A percentile compares a stretch with the other conserved stretches of the same genome.
phyloP scores from a whole-genome alignment of 2,329 filamentous ascomycete genomes.

The Pseudophaeomoniella oleicola region DNA sequence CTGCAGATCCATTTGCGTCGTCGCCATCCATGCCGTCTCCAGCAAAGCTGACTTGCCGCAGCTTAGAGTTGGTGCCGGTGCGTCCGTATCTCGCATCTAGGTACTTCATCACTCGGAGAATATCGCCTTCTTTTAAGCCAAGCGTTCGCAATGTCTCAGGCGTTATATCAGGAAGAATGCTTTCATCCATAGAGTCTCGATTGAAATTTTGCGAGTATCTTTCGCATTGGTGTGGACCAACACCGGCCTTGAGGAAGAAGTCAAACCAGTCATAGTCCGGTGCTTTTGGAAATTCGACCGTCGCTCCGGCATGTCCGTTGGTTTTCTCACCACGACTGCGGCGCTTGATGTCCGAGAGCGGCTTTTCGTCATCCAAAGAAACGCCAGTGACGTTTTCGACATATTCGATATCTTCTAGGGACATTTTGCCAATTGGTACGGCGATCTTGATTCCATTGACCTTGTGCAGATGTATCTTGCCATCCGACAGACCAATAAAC shows the following conservation, averaged over 20 bases:
- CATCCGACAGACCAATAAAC: constrained; percentile 85
- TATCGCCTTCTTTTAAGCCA: constrained; percentile 91
- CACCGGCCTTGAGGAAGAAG: constrained; percentile 87
- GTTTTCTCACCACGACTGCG: constrained; percentile 27
- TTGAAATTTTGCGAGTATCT: constrained; percentile 81
- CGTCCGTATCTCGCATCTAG: constrained; percentile 70
- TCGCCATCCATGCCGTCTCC: constrained; percentile 30
- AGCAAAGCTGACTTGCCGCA: constrained; percentile 30
- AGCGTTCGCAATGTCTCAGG: constrained; percentile 68
- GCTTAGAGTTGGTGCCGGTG: constrained; percentile 38
- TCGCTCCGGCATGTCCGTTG: constrained; percentile 23
- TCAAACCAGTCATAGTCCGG: constrained; percentile 96
- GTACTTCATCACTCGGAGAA: constrained; percentile 83
- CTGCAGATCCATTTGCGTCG: constrained; percentile 43
- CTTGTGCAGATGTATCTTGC: constrained; percentile 96
- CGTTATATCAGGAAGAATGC: constrained; percentile 78
- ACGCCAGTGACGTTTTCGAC: constrained; percentile 79
- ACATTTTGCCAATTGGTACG: constrained; percentile 91
- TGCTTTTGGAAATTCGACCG: constrained; percentile 13
- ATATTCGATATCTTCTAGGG: constrained; percentile 83
- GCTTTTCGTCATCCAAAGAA: constrained; percentile 84
- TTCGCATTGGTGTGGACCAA: constrained; percentile 85
- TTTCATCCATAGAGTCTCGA: constrained; percentile 91
- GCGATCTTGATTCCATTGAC: constrained; percentile 97
- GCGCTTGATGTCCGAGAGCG: constrained; percentile 64